Evolutionary conservation across 768 basidiomycete species (phyloP), one percentile per base, ranked within the genome.

Genomic region (Cyclocybe cylindracea): DNA sequence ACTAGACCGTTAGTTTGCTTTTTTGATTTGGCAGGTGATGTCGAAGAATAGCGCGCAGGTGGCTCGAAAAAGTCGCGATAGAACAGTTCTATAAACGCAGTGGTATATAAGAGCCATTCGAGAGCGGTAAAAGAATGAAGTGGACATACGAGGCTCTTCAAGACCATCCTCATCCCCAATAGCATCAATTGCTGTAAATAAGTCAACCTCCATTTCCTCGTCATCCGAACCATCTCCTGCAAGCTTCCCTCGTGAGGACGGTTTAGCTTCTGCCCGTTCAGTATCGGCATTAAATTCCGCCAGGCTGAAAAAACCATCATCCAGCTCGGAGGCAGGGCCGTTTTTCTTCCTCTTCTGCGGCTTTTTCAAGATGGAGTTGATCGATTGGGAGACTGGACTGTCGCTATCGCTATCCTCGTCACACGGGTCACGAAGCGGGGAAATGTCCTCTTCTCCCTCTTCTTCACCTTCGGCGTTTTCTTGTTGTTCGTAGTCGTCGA

Each of bases 291-390:
- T 97, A 76, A 99, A 99, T 14, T 83, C 77, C 29, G 83, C 82
- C 42, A 99, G 78, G 55, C 88, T 80, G 70, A 98, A 98, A 73
- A 98, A 98, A 10, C 78, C 84, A 64, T 98, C 96, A 67, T 98
- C 87, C 29, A 98, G 79, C 39, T 78, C 78, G 38, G 67, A 61
- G 18, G 44, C 40, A 46, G 24, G 40, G 5, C 50, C 54, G 50
- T 57, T 61, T 43, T 61, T 69, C 47, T 59, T 61, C 47, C 62
- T 64, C 58, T 58, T 64, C 63, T 54, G 54, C n/a, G 49, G 48
- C 41, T 55, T 61, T 44, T 65, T 60, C 53, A 19, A 63, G 66
- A 44, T 68, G 70, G 33, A 75, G 29, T 35, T 64, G 18, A 24
- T 24, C 24, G 5, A 24, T 24, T 24, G 24, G 5, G 24, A 24